Base-by-base conservation (phyloP, 257 asterid genomes). In the Solanum pennellii region DNA sequence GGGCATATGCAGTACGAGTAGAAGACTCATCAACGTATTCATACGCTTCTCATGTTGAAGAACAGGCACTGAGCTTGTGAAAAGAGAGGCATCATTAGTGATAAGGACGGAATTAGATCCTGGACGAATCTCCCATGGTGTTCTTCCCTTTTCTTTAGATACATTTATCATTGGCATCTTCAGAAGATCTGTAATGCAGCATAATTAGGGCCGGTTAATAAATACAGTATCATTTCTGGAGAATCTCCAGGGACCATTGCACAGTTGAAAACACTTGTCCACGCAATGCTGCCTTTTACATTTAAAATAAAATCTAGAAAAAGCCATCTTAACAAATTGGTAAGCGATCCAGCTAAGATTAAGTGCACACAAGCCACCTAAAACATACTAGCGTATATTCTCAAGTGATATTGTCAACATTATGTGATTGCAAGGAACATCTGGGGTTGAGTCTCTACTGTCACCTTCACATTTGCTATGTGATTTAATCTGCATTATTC, bases 61-160 rank as follows among this genome's bases (percentile, higher is more conserved):
- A 86, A 92, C 92, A 45, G 96, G 98, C 89, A 94, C 86, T 27
- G 96, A 94, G 88, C 90, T 90, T 23, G 98, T 90, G 87, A 92
- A 93, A 86, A 93, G 90, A 21, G 93, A 89, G 27, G 93, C 88
- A 88, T 92, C 95, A 65, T 75, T 90, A 85, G 94, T 89, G 76
- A 90, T 85, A 62, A 35, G 89, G 89, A 83, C 29, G 14, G 89
- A 49, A 87, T 86, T 89, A 25, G 92, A 87, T 83, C 82, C 91
- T 16, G 93, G 76, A 86, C 89, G 85, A 59, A 92, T 47, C 87
- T 88, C 92, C 94, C 89, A 56, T 5, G 86, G 90, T 69, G 88
- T 88, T 84, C 86, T 60, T 86, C 91, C 93, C 92, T 90, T 92
- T 89, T 88, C 87, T 42, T 85, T 80, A 15, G 91, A 87, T 35